Evolutionary conservation across 2,329 filamentous ascomycete species (phyloP).

Genomic region (Cladorrhinum sp.): DNA sequence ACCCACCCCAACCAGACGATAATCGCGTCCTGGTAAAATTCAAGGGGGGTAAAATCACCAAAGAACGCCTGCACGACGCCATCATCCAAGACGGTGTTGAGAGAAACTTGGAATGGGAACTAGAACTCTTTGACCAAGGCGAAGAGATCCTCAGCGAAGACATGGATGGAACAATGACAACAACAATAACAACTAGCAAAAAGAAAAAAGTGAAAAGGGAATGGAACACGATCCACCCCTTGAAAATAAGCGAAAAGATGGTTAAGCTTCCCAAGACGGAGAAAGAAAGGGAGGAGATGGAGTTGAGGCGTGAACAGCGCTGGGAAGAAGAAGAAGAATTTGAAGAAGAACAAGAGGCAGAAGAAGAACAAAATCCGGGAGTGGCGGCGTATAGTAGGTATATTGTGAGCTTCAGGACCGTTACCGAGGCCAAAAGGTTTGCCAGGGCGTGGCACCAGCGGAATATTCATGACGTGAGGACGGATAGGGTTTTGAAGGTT

Average conservation of each 20-base stretch:
- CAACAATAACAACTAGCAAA: slow-evolving; percentile 10
- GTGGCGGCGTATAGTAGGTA: slow-evolving; percentile 42
- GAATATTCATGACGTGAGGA: slow-evolving; percentile 30
- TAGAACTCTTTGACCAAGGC: slow-evolving; percentile 14
- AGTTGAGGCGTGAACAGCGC: too few species aligned
- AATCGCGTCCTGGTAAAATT: slow-evolving; percentile 25
- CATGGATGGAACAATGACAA: neutral
- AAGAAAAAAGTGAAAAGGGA: neutral
- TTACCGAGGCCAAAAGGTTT: slow-evolving; percentile 52
- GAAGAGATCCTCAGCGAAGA: too few species aligned
- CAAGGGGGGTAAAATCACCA: slow-evolving; percentile 29
- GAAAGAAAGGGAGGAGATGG: slow-evolving; percentile 4
- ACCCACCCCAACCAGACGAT: neutral
- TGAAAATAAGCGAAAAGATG: neutral
- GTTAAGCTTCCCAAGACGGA: neutral
- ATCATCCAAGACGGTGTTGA: slow-evolving; percentile 43
- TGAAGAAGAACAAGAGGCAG: slow-evolving; percentile 23
- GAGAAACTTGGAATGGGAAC: slow-evolving; percentile 40
- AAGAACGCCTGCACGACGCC: slow-evolving; percentile 35
- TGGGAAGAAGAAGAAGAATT: neutral
- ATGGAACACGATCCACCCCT: neutral
- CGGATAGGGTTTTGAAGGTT: slow-evolving; percentile 25
- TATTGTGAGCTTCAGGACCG: slow-evolving; percentile 55
- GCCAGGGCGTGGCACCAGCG: slow-evolving; percentile 44
- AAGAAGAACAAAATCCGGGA: slow-evolving; percentile 8